Conservation (phyloP, 192 early-diverging fungal species). For the Backusella tuberculispora region DNA sequence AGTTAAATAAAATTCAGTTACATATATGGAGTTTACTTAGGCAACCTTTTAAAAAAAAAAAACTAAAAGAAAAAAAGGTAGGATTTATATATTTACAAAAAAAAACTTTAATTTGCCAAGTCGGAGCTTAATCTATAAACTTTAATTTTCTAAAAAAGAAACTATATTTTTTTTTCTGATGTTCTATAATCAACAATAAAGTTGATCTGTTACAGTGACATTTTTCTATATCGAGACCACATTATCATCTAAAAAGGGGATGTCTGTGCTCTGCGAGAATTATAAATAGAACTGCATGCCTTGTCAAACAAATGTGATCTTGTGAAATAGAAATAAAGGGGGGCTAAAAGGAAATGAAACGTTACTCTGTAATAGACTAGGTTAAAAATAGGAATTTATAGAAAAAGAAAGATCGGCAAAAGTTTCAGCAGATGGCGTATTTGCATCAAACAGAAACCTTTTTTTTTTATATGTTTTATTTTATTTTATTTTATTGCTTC, state of each 20-base stretch:
- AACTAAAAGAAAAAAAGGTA: neutral
- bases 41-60: neutral
- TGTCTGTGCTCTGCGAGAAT: slow-evolving; percentile 13
- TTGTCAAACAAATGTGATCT: slow-evolving; percentile 17
- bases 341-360: slow-evolving; percentile 16
- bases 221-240: neutral
- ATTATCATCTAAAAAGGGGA: slow-evolving; percentile 9
- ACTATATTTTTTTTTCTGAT: too few relatives aligned
- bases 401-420: slow-evolving; percentile 15
- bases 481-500: slow-evolving; percentile 22
- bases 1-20: neutral
- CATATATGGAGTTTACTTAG: neutral
- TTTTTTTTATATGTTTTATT: too few relatives aligned
- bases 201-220: neutral
- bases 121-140: too few relatives aligned
- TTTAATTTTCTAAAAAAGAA: too few relatives aligned
- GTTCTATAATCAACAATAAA: neutral
- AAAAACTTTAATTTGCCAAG: neutral
- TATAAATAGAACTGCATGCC: slow-evolving; percentile 16
- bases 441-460: slow-evolving; percentile 22
- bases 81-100: neutral
- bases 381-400: slow-evolving; percentile 1
- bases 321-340: neutral
- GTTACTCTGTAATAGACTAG: neutral
- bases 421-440: slow-evolving; percentile 17